Base-by-base conservation (phyloP, 441 rosid species). In the Flueggea neowawraea region DNA sequence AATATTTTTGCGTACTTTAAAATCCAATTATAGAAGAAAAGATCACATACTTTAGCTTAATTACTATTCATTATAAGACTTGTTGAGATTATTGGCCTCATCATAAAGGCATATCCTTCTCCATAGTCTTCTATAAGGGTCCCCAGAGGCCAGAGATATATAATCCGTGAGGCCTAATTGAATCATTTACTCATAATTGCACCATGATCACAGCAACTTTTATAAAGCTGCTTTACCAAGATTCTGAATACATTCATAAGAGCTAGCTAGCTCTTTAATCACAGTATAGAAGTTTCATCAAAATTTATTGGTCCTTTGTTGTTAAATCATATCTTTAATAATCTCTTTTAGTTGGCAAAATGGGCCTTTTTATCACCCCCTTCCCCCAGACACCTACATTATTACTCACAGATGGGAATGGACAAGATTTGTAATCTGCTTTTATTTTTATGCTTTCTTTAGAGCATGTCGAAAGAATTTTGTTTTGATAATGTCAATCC, bases 151-250 rank as follows among this genome's bases (percentile, higher is more conserved):
- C n/a, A 47, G 5, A 47, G 9, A 47, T 47, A 47, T 47, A 47
- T 47, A 47, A 47, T 47, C n/a, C 50, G 43, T 11, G 7, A 63
- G 31, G 7, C 33, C 52, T 60, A 55, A 52, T 68, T 16, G 68
- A 73, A 70, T 71, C 53, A 76, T 71, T 73, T 17, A 62, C 10
- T 61, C 66, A 80, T 76, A 69, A 80, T 80, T 69, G 65, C 49
- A n/a, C 55, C 12, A 62, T 63, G 51, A 67, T 67, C 12, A 16
- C 62, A 45, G 51, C 32, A 12, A 33, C 71, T 61, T 73, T 71
- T 58, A 53, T 61, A 80, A 77, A 70, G 77, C 55, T 45, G 67
- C 75, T 76, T 80, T 66, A 68, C 17, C 56, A 50, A 66, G 80
- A 70, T 73, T 68, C 67, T 57, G 57, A n/a, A 49, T 16, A 54